Conservation (phyloP, 2,329 filamentous ascomycete species). For the Teratosphaeria destructans region DNA sequence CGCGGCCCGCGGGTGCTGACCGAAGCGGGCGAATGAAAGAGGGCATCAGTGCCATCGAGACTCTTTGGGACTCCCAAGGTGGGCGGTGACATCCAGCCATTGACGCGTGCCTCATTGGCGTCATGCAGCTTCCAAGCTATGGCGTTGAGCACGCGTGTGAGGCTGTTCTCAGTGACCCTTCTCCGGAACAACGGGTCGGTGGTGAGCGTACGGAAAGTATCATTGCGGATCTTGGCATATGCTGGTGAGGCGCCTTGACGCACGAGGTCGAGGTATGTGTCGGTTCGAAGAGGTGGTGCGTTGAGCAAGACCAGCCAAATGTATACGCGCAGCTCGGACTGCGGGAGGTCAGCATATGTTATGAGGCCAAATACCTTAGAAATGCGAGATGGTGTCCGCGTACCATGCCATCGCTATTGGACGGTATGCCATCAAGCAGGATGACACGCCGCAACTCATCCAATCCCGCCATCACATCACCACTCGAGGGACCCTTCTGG, state of each 20-base stretch:
- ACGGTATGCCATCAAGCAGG: slow-evolving; percentile 64
- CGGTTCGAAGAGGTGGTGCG: slow-evolving; percentile 71
- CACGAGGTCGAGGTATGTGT: slow-evolving; percentile 79
- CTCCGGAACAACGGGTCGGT: slow-evolving; percentile 96
- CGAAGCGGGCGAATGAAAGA: slow-evolving; percentile 25
- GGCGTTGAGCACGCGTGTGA: slow-evolving; percentile 89
- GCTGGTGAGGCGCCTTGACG: slow-evolving; percentile 89
- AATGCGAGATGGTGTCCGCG: slow-evolving; percentile 15
- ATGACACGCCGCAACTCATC: slow-evolving; percentile 65
- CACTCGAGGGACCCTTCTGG: slow-evolving; percentile 66
- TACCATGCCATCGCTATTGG: slow-evolving; percentile 74
- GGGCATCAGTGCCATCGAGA: slow-evolving; percentile 39
- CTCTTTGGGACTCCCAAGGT: slow-evolving; percentile 39
- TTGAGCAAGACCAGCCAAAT: slow-evolving; percentile 92
- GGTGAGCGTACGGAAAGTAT: slow-evolving; percentile 91
- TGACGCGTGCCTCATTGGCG: slow-evolving; percentile 49
- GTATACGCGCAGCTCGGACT: slow-evolving; percentile 91
- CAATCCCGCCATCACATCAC: slow-evolving; percentile 55
- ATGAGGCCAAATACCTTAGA: background rate
- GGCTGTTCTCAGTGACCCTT: slow-evolving; percentile 85
- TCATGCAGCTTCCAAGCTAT: slow-evolving; percentile 91
- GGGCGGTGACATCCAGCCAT: slow-evolving; percentile 41
- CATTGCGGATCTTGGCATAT: slow-evolving; percentile 95
- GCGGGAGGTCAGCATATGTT: background rate
- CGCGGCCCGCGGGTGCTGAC: slow-evolving; percentile 24